Base-by-base conservation (phyloP, 2,329 filamentous ascomycete genomes). In the Fusarium globosum region DNA sequence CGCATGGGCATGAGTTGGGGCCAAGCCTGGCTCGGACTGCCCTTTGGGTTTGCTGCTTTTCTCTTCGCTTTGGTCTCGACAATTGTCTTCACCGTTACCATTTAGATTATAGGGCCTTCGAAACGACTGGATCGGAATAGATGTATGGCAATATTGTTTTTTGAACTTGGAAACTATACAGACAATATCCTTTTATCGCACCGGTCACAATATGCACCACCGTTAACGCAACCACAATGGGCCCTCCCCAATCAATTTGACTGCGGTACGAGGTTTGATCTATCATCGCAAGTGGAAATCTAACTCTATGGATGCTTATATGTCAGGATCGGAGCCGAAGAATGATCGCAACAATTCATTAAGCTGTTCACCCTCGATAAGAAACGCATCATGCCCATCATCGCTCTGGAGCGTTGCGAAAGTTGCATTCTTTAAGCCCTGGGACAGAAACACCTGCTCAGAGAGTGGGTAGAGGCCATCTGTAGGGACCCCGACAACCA, bases 21-120 rank as follows among this genome's bases (percentile, higher is more conserved):
- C 4, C 46, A 61, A 61, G 46, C 42, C 48, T 61, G 58, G 58
- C 58, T 61, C n/a, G 58, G 58, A 10, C 15, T 61, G 11, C 58
- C 58, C 36, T 61, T 61, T 30, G 58, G 58, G 11, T 55, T 61
- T 42, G 46, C 36, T 42, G 58, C 46, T 36, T n/a, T 61, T 10
- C 58, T 61, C 28, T 55, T 61, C 39, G 36, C 28, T 20, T 35
- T 55, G 14, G 58, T 61, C n/a, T 55, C 58, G 14, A 21, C n/a
- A 23, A 42, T 61, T 35, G 46, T 61, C 5, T 61, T 55, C 15
- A 16, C 28, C 14, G 36, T 61, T 7, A 42, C 55, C 18, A 14
- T 61, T 28, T 61, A 52, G 21, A 51, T 39, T 13, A 9, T 4
- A 16, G 30, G 23, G 36, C 13, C 35, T 11, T 16, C 18, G 1